Evolutionary conservation across 371 early-diverging fungal species (phyloP).

Genomic region (Mucor sp.): DNA sequence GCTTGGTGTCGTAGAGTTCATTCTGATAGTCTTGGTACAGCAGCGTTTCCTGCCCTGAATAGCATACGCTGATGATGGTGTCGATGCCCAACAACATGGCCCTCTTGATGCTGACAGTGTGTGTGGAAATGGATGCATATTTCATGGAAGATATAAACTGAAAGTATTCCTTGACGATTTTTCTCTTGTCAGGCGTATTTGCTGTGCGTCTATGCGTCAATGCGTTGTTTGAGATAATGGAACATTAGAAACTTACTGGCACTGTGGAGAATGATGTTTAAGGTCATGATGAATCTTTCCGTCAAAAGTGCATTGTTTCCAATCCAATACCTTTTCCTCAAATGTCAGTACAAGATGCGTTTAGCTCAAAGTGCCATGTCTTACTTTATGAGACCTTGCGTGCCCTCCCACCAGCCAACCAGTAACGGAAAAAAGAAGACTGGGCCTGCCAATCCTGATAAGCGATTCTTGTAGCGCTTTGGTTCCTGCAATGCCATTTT

Average conservation of each 20-base stretch:
- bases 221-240: background rate
- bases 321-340: slow-evolving; percentile 32
- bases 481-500: slow-evolving; percentile 32
- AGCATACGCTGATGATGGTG: slow-evolving; percentile 34
- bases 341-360: background rate
- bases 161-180: slow-evolving; percentile 48
- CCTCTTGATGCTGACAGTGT: slow-evolving; percentile 18
- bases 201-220: slow-evolving; percentile 16
- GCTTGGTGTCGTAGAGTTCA: slow-evolving; percentile 33
- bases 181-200: slow-evolving; percentile 42
- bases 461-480: slow-evolving; percentile 17
- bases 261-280: slow-evolving; percentile 46
- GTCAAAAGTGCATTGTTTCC: slow-evolving; percentile 30
- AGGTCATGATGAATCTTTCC: slow-evolving; percentile 48
- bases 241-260: slow-evolving; percentile 32
- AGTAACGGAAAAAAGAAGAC: slow-evolving; percentile 50
- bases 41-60: slow-evolving; percentile 32
- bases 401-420: slow-evolving; percentile 55
- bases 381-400: slow-evolving; percentile 39
- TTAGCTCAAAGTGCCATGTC: no score
- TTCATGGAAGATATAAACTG: slow-evolving; percentile 46
- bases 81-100: slow-evolving; percentile 42
- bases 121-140: slow-evolving; percentile 24
- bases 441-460: slow-evolving; percentile 41
- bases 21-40: slow-evolving; percentile 33